Base-by-base conservation (phyloP, 148 eudicot genomes). In the Silene latifolia region DNA sequence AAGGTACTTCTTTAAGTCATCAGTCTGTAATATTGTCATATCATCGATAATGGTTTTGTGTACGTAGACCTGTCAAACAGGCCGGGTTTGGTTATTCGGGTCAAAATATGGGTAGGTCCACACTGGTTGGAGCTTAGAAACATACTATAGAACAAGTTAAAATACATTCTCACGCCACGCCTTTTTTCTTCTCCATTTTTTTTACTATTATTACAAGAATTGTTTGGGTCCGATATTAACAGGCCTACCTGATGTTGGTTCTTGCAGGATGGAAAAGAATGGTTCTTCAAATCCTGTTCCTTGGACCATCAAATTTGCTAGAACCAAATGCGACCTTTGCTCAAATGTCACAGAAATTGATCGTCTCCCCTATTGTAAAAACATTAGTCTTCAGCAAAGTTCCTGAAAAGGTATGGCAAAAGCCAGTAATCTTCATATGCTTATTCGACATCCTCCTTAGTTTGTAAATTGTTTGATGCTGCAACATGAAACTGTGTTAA, bases 281-380 rank as follows among this genome's bases (percentile, higher is more conserved):
- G 99, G 99, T 96, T 79, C 98, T 96, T 54, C 99, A 96, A 78
- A 96, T 96, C 68, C 82, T 96, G 82, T 96, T 96, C 78, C 92
- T 96, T 62, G 99, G 99, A 56, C 99, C 99, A 15, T 92, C 99
- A 51, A 92, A 96, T 85, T 86, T 96, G 73, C 79, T 96, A 80
- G 99, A 96, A 74, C 99, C 99, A 47, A 89, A 92, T 15, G 88
- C 98, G 69, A 86, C 90, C 86, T 96, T 96, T 76, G 84, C 88
- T 72, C 98, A 92, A 67, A 92, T 96, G 97, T 96, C 99, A 21
- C 92, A 90, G 74, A 96, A 96, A 85, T 79, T 96, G 80, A 96
- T 96, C 63, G 99, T 96, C 70, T 96, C 99, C 42, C 99, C 99
- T 74, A 96, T 96, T 65, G 94, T 96, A 6, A 96, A 96, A 81